phyloP scores from a whole-genome alignment of 129 eudicot species.

The carrot (Daucus carota) region DH1_v3.0 NC_030384.2:38260501-38261000 shows the following conservation, averaged over 20 bases:
- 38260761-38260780: constrained; percentile 87
- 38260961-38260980: constrained; percentile 69
- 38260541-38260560: constrained; percentile 97
- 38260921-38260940: constrained; percentile 89
- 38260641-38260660: constrained; percentile 5
- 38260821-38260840: neutral
- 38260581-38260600: constrained; percentile 91
- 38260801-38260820: constrained; percentile 19
- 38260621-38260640: constrained; percentile 30
- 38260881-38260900: constrained; percentile 12
- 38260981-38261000: constrained; percentile 82
- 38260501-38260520: neutral
- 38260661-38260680: neutral
- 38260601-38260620: constrained; percentile 95
- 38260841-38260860: neutral
- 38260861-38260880: neutral
- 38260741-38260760: constrained; percentile 74
- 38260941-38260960: constrained; percentile 84
- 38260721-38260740: constrained; percentile 4
- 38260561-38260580: constrained; percentile 84
- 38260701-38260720: neutral
- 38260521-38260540: constrained; percentile 64
- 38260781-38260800: constrained; percentile 66
- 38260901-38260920: constrained; percentile 11
- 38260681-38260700: neutral